Evolutionary conservation across 306 rosid genomes (phyloP), one percentile per base, ranked within the genome.

Genomic region (Myrica gale): DNA sequence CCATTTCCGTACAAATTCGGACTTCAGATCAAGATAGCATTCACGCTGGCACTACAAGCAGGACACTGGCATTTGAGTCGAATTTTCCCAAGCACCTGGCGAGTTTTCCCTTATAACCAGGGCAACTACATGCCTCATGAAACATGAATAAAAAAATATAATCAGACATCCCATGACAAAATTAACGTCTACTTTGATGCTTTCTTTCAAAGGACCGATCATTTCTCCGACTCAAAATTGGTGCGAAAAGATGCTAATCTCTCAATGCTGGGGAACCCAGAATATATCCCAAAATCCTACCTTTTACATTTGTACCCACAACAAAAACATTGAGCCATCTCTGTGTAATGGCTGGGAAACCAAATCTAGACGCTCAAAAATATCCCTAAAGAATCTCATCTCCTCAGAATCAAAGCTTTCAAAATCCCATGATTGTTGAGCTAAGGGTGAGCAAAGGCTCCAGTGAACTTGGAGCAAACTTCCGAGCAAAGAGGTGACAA

Each of bases 401-500:
- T 63, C 78, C 48, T 69, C 68, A 57, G 85, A 78, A 63, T 47
- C 68, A 76, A 46, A 43, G 46, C 26, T 50, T 54, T 90, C 89
- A 91, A 69, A 82, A 91, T 79, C 85, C 84, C 97, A 95, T 80
- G 9, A 92, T 80, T 44, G 87, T 52, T 6, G 88, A 82, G 77
- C 90, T 76, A 55, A 95, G 85, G 70, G 83, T 32, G 45, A 95
- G 96, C 85, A 95, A 69, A 44, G 96, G 92, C 82, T 83, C 85
- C 52, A 95, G 73, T 1, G 98, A 85, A 73, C 73, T 78, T 0
- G 86, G 87, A 73, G 90, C 85, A 76, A 95, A 92, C 91, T 92
- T 95, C 60, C 97, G 85, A 76, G 97, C 99, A 81, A 92, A 92
- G 55, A 95, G 96, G 85, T 73, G 85, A 82, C 97, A 95, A 65